These are phyloP conservation scores for Cladosporium halotolerans DNA, from an alignment of 2,329 filamentous ascomycete species.

Conservation along the genomic window DNA sequence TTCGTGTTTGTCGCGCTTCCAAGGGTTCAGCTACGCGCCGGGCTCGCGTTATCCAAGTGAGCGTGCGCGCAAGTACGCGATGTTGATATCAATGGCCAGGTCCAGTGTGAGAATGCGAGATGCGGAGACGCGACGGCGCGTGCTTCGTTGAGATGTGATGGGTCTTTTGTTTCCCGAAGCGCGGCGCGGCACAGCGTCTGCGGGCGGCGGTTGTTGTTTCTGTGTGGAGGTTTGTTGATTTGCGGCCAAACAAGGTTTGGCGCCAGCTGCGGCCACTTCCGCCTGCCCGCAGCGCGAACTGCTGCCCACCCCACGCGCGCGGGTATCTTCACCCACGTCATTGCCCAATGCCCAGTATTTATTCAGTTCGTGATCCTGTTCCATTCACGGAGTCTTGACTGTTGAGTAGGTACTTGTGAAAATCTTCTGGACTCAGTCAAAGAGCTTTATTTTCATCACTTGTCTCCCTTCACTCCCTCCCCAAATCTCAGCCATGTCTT, in stretches of 20 bases:
- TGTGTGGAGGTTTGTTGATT: slow-evolving; percentile 9
- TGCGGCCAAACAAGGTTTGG: not conserved
- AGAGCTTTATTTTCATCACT: not conserved
- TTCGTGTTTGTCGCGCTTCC: not conserved
- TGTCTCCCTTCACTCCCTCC: not conserved
- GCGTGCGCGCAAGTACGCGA: slow-evolving; percentile 4
- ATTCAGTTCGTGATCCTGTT: no score
- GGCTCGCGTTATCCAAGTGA: slow-evolving; percentile 4
- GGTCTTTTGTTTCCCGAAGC: not conserved
- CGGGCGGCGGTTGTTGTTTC: slow-evolving; percentile 7
- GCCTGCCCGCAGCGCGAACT: not conserved
- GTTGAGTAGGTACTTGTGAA: no score
- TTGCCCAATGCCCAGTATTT: no score
- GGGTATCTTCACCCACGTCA: no score
- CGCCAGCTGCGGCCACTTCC: slow-evolving; percentile 4
- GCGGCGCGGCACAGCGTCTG: no score
- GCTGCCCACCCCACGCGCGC: no score
- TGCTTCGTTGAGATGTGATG: not conserved
- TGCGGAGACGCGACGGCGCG: not conserved
- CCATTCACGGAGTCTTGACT: no score
- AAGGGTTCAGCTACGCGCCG: slow-evolving; percentile 8
- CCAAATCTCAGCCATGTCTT: not conserved
- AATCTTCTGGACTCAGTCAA: no score
- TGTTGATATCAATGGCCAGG: slow-evolving; percentile 7
- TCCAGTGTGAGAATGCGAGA: not conserved